Base-by-base conservation (phyloP, 176 grass and related monocot species). In the Oryza rufipogon region DNA sequence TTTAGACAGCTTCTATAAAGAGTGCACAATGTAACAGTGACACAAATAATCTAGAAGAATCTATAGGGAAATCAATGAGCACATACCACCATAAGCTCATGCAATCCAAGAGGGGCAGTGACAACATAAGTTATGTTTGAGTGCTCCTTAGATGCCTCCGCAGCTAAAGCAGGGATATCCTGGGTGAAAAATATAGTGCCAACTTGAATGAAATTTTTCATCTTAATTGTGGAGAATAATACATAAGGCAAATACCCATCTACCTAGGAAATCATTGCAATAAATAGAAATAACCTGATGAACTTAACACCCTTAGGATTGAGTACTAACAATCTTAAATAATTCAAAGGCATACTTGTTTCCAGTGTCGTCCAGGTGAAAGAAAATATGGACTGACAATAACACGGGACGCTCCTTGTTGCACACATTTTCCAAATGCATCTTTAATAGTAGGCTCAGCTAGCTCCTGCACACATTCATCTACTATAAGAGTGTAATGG, bases 371-470 rank as follows among this genome's bases (percentile, higher is more conserved):
- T 80, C 96, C 91, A 80, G 96, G 93, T 19, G 92, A 95, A 78
- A 98, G 96, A 78, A 98, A 98, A 87, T 95, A 98, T 64, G 91
- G 96, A 83, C 89, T 95, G 51, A 94, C 71, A 72, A 98, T 87
- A 81, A 98, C 26, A 8, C 81, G 85, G 13, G 85, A 89, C 26
- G 91, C 96, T 75, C 96, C 96, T 83, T 89, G 83, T 68, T 92
- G 76, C 36, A 98, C 87, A 83, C 96, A 98, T 81, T 84, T 86
- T 84, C 78, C 66, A 82, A 98, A 98, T 79, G 96, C 93, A 84
- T 92, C 91, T 60, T 82, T 92, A 74, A 98, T 95, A 56, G 76
- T 81, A 89, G 96, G 96, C 67, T 90, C 91, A 48, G 91, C 89
- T 34, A 98, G 56, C 86, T 98, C 96, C 96, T 98, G 80, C 26